Percentiles rank a stretch among this genome's conserved stretches.
Conservation (phyloP, 208 protist species). For the Acanthamoeba triangularis region DNA sequence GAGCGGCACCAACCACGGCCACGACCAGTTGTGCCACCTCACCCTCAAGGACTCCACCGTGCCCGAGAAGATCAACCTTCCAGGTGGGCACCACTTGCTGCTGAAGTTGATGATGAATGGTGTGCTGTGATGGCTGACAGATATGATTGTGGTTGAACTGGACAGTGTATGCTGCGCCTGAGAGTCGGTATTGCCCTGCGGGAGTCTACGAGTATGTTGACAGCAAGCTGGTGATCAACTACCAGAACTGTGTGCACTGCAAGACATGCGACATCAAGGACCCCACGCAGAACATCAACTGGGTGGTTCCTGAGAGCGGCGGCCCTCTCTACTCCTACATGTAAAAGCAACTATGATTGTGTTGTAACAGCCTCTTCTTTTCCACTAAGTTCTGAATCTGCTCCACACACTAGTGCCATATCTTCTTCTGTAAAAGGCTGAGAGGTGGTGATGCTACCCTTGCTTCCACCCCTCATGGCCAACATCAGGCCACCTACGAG, state of each 20-base stretch:
- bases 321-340: constrained; percentile 79
- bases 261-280: constrained; percentile 99
- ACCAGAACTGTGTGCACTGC: constrained; percentile 99
- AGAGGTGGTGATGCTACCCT: no score
- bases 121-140: neutral
- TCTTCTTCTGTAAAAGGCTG: no score
- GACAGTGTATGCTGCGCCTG: constrained; percentile 90
- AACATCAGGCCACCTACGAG: no score
- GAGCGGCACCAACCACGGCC: constrained; percentile 97
- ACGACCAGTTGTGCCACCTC: constrained; percentile 97
- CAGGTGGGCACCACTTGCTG: constrained; percentile 89
- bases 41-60: constrained; percentile 90
- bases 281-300: constrained; percentile 98
- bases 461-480: no score
- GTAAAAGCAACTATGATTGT: neutral
- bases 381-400: no score
- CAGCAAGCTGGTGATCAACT: constrained; percentile 97
- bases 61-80: constrained; percentile 93
- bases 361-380: no score
- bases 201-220: constrained; percentile 97
- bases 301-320: constrained; percentile 96
- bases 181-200: constrained; percentile 97
- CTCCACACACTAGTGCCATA: no score
- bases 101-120: neutral
- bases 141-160: neutral